Base-by-base conservation (phyloP, 2,329 filamentous ascomycete species). In the Chaetomium globosum region DNA sequence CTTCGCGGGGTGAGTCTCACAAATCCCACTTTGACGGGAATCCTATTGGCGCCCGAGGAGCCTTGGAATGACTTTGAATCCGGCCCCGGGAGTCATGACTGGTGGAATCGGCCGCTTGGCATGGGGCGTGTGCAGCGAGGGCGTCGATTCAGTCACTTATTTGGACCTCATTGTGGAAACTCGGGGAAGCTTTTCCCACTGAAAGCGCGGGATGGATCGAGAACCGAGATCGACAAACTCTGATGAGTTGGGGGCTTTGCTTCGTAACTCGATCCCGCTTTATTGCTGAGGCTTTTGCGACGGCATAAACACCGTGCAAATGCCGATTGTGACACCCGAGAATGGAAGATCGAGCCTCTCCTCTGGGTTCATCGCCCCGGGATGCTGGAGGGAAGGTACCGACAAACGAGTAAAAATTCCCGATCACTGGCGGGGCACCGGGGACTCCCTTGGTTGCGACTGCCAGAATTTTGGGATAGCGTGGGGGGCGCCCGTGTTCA, bases 191-290 rank as follows among this genome's bases (percentile, higher is more conserved):
- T 70, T 69, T 66, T 65, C 64, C 57, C 53, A 54, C 53, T 57
- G 28, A n/a, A n/a, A 64, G 69, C 69, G 70, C 64, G 71, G 71
- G 70, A 72, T 72, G 67, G 57, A 66, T 57, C 62, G 52, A 55
- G 26, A 19, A 16, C 23, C 31, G 31, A 62, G 52, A 63, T 63
- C 53, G 60, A 49, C 43, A 43, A 64, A 66, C 39, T 12, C 9
- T 48, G n/a, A 48, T 48, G n/a, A 48, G 46, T 12, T 10, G n/a
- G 46, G n/a, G 46, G 26, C 26, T n/a, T 48, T 4, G 19, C 43
- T 19, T 21, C 19, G n/a, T 9, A 23, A 48, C 19, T 19, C 46
- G 46, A 48, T 48, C 46, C 21, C 46, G 21, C n/a, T 21, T 23
- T n/a, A 48, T 23, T 48, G n/a, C 23, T 48, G 46, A 23, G 21